Percentiles rank a stretch among this genome's conserved stretches.
Evolutionary conservation across 179 eudicot genomes (phyloP).

Genomic region (Silene coronaria): DNA sequence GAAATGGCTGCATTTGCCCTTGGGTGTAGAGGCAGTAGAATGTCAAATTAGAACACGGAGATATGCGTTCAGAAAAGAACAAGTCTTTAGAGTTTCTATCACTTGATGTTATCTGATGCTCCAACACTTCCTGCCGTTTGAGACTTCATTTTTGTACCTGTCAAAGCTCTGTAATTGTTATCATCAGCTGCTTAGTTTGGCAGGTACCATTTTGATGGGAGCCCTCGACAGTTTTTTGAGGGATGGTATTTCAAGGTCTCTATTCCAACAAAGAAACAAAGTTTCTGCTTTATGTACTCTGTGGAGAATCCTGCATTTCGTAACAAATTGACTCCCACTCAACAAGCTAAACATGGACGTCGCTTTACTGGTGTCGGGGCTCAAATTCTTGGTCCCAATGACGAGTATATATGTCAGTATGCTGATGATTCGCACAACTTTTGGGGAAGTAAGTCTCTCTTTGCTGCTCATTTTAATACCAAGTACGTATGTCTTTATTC

Average conservation of each 20-base stretch:
- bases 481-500: too few species aligned
- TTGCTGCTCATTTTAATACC: slow-evolving; percentile 10
- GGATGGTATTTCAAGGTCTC: slow-evolving; percentile 98
- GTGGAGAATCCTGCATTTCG: slow-evolving; percentile 84
- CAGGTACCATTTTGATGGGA: slow-evolving; percentile 96
- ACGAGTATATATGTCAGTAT: slow-evolving; percentile 87
- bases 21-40: not conserved
- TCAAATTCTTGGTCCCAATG: slow-evolving; percentile 88
- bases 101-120: too few species aligned
- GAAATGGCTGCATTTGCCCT: not conserved
- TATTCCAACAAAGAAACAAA: slow-evolving; percentile 82
- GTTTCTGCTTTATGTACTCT: slow-evolving; percentile 94
- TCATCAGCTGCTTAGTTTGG: too few species aligned
- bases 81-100: too few species aligned
- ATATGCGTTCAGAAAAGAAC: too few species aligned
- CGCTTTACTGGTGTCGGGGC: slow-evolving; percentile 90
- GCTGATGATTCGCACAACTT: slow-evolving; percentile 58
- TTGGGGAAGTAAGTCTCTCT: slow-evolving; percentile 80
- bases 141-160: too few species aligned
- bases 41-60: too few species aligned
- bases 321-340: slow-evolving; percentile 46
- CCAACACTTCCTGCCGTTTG: too few species aligned
- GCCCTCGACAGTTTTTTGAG: slow-evolving; percentile 69
- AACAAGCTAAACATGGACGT: slow-evolving; percentile 58
- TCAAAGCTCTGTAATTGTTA: too few species aligned